A percentile compares a stretch with the other conserved stretches of the same genome.
Evolutionary conservation across 768 basidiomycete species (phyloP).

Genomic region (Calocybe gangraenosa): DNA sequence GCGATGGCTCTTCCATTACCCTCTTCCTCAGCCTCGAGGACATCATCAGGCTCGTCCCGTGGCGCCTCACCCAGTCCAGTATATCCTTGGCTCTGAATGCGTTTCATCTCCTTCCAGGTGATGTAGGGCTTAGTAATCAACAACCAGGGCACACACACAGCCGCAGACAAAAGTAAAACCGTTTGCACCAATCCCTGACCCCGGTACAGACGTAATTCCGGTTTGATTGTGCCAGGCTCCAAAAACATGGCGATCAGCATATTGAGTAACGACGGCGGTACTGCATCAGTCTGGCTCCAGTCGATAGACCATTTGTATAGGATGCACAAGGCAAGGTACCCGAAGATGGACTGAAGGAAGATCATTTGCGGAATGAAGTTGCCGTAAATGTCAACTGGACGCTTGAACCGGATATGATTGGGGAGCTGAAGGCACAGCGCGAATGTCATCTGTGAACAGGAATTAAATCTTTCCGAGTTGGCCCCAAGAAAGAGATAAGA

Average conservation of each 20-base stretch:
- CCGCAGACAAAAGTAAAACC: conserved; percentile 71
- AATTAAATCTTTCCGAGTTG: conserved; percentile 9
- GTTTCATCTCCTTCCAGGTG: conserved; percentile 84
- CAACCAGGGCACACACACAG: conserved; percentile 93
- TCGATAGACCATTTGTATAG: conserved; percentile 97
- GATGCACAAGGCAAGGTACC: conserved; percentile 91
- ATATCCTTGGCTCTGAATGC: conserved; percentile 82
- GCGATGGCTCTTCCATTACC: conserved; percentile 69
- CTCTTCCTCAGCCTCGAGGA: conserved; percentile 75
- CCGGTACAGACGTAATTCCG: conserved; percentile 68
- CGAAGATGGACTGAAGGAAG: conserved; percentile 97
- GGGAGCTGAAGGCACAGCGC: conserved; percentile 94
- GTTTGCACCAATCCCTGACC: conserved; percentile 87
- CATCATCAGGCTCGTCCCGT: conserved; percentile 54
- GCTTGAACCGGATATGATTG: conserved; percentile 93
- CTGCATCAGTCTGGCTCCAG: conserved; percentile 67
- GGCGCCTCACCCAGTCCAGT: conserved; percentile 57
- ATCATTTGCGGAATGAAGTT: conserved; percentile 98
- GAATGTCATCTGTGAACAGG: conserved; percentile 84
- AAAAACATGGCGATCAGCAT: conserved; percentile 98
- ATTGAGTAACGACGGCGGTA: conserved; percentile 88
- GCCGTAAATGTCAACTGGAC: conserved; percentile 79
- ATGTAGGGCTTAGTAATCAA: conserved; percentile 90
- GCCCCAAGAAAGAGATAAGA: conserved; percentile 12
- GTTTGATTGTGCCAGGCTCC: conserved; percentile 75